Base-by-base conservation (phyloP, 2,329 filamentous ascomycete species). In the Exophiala aquamarina region DNA sequence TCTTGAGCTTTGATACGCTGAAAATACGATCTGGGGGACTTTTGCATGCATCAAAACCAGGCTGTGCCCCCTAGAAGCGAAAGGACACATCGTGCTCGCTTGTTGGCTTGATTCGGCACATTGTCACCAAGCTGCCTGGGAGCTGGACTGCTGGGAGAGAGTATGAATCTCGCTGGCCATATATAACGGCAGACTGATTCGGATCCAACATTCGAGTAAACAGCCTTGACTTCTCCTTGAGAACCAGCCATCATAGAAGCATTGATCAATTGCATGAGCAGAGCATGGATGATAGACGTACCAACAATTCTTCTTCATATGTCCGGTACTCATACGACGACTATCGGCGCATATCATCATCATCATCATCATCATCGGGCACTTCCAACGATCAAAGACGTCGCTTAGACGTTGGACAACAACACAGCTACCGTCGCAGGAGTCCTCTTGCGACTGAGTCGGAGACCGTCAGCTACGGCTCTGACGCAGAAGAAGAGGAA, bases 11-110 rank as follows among this genome's bases (percentile, higher is more conserved):
- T 33, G 44, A 43, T 51, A 44, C 48, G 40, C 26, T n/a, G 33
- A 15, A 28, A 31, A 51, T 43, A 47, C 48, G 43, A 43, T 19
- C 11, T 17, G 48, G 43, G 23, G 23, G 23, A 44, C 47, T 50
- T 50, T 50, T 50, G 47, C 42, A 26, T 45, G 42, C 32, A 42
- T 37, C 33, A 26, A 31, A 39, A 43, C 43, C 42, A 50, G 48
- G 48, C 48, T 47, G 48, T 50, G 48, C 34, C 42, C 26, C 32
- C 35, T 35, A 14, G 15, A 28, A 37, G 11, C n/a, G 34, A 20
- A 15, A 31, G 37, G n/a, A 41, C 28, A 50, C 34, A 26, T 26
- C 11, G 23, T 26, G 6, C 11, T 6, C 23, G 6, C 23, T 26
- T 11, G 23, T 11, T 11, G 6, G 6, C 6, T 11, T 6, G 6